Conservation (phyloP, 495 filamentous ascomycete genomes). For the Aspergillus haitiensis region DNA sequence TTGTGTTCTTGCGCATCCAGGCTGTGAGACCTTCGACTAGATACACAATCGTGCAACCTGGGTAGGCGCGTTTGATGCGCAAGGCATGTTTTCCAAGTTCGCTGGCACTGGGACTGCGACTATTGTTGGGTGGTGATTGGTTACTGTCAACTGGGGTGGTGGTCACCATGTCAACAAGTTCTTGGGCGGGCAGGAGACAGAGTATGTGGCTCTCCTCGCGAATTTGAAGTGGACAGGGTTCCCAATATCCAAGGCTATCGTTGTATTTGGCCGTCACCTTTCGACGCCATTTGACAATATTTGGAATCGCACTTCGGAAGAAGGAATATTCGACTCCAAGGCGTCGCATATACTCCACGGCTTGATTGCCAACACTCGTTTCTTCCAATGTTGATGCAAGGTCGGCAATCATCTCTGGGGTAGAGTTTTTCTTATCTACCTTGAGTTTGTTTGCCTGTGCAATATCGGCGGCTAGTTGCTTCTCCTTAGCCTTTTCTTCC, state of each 20-base stretch:
- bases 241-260: slow-evolving; percentile 60
- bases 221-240: slow-evolving; percentile 60
- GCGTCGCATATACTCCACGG: slow-evolving; percentile 54
- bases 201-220: slow-evolving; percentile 66
- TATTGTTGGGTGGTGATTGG: no score
- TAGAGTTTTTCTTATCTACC: slow-evolving; percentile 73
- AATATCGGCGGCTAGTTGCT: slow-evolving; percentile 65
- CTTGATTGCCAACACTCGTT: slow-evolving; percentile 49
- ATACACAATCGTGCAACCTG: slow-evolving; percentile 61
- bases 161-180: slow-evolving; percentile 66
- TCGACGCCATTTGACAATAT: slow-evolving; percentile 73
- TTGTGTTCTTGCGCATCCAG: slow-evolving; percentile 71
- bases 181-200: slow-evolving; percentile 62
- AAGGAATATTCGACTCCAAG: slow-evolving; percentile 57
- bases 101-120: not conserved
- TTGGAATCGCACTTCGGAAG: slow-evolving; percentile 52
- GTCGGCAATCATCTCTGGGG: slow-evolving; percentile 83
- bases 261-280: slow-evolving; percentile 66
- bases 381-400: slow-evolving; percentile 58
- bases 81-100: slow-evolving; percentile 61
- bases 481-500: slow-evolving; percentile 63
- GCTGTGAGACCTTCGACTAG: slow-evolving; percentile 69
- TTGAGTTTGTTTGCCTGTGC: slow-evolving; percentile 74
- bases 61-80: slow-evolving; percentile 54
- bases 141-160: slow-evolving; percentile 11